Conservation (phyloP, 441 rosid genomes). For the Populus hybrid region DNA sequence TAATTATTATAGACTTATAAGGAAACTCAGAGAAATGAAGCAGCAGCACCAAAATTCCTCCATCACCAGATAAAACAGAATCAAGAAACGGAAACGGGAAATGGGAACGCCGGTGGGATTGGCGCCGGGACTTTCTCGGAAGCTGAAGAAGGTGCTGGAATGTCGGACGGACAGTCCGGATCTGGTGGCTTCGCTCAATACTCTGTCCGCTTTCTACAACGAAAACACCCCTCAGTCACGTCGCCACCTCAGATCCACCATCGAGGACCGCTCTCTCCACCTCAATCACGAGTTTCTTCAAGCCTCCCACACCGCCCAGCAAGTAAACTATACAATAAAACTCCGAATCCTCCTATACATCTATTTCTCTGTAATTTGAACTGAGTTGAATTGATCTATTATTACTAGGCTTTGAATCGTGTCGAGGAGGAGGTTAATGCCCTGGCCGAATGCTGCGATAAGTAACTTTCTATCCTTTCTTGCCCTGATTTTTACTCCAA, state of each 20-base stretch:
- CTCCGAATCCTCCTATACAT: background rate
- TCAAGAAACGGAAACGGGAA: background rate
- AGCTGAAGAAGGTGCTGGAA: constrained; percentile 89
- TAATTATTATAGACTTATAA: no score
- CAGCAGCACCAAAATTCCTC: no score
- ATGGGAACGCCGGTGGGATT: constrained; percentile 58
- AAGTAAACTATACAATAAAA: constrained; percentile 15
- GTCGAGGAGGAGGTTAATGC: constrained; percentile 93
- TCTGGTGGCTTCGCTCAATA: constrained; percentile 73
- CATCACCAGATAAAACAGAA: background rate
- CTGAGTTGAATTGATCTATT: background rate
- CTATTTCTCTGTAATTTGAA: background rate
- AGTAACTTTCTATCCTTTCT: constrained; percentile 23
- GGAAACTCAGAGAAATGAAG: no score
- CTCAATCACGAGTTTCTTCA: constrained; percentile 81
- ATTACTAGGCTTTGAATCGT: constrained; percentile 68
- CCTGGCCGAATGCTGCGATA: constrained; percentile 92
- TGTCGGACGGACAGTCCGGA: constrained; percentile 87
- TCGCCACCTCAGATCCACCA: constrained; percentile 96
- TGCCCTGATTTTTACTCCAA: background rate
- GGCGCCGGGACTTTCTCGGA: constrained; percentile 94
- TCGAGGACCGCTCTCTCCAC: constrained; percentile 89
- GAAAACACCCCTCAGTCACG: constrained; percentile 89
- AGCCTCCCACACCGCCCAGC: constrained; percentile 75
- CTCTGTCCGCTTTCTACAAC: constrained; percentile 79